Percentiles rank a stretch among this genome's conserved stretches.
These are phyloP conservation scores for Mesostigma viride DNA, from an alignment of 139 green algal genomes.

Conservation along the genomic window DNA sequence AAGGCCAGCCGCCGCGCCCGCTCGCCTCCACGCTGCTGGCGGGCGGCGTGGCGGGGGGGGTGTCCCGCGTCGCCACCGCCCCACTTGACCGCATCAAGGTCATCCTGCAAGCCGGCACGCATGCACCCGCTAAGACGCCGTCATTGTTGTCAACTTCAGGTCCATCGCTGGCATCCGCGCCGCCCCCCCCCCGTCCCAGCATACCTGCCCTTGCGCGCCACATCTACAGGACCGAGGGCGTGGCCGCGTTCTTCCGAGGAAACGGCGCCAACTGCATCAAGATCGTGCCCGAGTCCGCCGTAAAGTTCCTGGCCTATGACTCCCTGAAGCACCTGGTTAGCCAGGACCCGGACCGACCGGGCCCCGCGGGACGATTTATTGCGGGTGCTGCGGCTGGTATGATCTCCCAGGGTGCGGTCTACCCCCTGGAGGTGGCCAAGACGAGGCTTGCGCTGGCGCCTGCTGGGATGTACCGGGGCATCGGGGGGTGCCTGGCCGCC, in stretches of 20 bases:
- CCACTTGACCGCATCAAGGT: conserved; percentile 88
- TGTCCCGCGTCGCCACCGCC: conserved; percentile 75
- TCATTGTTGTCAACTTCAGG: too few species aligned
- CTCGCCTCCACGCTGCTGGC: too few species aligned
- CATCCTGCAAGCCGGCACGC: conserved; percentile 46
- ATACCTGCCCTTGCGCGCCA: too few species aligned
- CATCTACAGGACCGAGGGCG: conserved; percentile 19
- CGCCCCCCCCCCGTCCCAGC: too few species aligned
- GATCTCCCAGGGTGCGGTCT: conserved; percentile 29
- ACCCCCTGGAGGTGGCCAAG: conserved; percentile 32
- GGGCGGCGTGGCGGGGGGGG: conserved; percentile 62
- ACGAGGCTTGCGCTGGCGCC: conserved; percentile 25
- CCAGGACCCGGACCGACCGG: too few species aligned
- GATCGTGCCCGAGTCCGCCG: conserved; percentile 36
- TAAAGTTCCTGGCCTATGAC: conserved; percentile 35
- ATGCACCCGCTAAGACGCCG: too few species aligned
- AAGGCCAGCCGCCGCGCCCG: too few species aligned
- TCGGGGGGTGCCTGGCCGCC: not conserved
- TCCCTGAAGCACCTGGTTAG: too few species aligned
- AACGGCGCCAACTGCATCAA: conserved; percentile 40
- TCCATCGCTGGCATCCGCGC: too few species aligned
- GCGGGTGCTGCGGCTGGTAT: conserved; percentile 30
- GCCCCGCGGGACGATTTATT: conserved; percentile 18
- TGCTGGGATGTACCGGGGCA: not conserved
- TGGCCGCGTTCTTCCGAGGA: conserved; percentile 34